Evolutionary conservation across 306 rosid species (phyloP), one percentile per base, ranked within the genome.

Genomic region (Fagus crenata): DNA sequence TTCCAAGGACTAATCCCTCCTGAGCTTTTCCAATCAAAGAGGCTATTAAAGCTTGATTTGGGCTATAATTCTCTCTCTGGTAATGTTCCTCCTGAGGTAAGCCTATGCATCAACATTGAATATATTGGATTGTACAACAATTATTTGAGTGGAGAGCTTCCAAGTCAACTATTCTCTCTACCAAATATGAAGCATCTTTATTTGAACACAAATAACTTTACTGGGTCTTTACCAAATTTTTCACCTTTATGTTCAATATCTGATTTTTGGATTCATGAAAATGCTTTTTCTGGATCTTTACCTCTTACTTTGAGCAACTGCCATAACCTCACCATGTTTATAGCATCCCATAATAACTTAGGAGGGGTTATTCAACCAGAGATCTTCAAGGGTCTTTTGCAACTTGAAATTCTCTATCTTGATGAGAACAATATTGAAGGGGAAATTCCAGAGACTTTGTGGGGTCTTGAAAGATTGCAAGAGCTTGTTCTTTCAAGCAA

Each of bases 1-100:
- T 49, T 76, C 69, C 41, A 53, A 65, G 80, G 80, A 2, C 17
- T 54, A 76, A 76, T 76, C 67, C 80, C 80, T 49, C 39, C 64
- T 22, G 53, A 76, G 73, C 51, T 76, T 49, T 76, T 67, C 67
- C 53, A 37, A 37, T 76, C 55, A 17, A 76, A 67, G 73, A 36
- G 13, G 15, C 33, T 76, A 36, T 18, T 36, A 51, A 40, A 4
- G 64, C 80, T 76, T 53, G 80, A 76, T 53, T 67, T 76, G 80
- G 74, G 80, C 2, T 76, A 76, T 53, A 76, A 76, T 39, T 67
- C 74, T 51, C 80, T 76, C 61, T 76, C 73, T 53, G 80, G 54
- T 53, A 28, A 53, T 40, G 67, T 76, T 65, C 80, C 80, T 49
- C 67, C 74, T 37, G 73, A 76, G 73, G 80, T 76, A 67, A 76